These are phyloP conservation scores for Solanum chiquidenum DNA, from an alignment of 257 asterid species.

Conservation along the genomic window DNA sequence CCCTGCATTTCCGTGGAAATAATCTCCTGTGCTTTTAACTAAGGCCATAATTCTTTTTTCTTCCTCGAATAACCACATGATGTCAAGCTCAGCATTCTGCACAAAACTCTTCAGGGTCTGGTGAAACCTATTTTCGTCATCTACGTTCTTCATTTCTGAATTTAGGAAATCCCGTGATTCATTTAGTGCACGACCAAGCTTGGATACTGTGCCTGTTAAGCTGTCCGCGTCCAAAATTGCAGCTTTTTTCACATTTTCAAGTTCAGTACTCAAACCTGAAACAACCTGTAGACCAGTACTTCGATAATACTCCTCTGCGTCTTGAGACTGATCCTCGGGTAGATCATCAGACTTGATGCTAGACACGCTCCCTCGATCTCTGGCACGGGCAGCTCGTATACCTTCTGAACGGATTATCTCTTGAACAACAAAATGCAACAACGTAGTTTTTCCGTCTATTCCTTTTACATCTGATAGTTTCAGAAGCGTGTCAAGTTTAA, in stretches of 20 bases:
- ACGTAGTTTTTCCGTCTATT: conserved; percentile 79
- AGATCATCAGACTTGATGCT: conserved; percentile 39
- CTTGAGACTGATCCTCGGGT: conserved; percentile 25
- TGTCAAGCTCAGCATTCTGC: conserved; percentile 57
- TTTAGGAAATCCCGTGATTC: conserved; percentile 43
- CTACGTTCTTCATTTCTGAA: conserved; percentile 46
- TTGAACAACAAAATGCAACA: conserved; percentile 79
- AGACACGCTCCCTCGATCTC: conserved; percentile 30
- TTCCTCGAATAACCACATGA: conserved; percentile 54
- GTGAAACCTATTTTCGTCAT: conserved; percentile 45
- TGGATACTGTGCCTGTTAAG: conserved; percentile 49
- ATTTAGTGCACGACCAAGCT: conserved; percentile 36
- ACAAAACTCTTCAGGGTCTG: conserved; percentile 46
- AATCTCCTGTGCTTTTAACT: conserved; percentile 72
- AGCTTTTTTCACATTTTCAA: conserved; percentile 66
- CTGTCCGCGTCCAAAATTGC: conserved; percentile 53
- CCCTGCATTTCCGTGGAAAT: conserved; percentile 79
- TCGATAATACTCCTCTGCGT: conserved; percentile 44
- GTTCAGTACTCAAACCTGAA: conserved; percentile 58
- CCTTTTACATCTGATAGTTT: conserved; percentile 85
- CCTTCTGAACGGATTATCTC: conserved; percentile 92
- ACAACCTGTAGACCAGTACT: conserved; percentile 68
- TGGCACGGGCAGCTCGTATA: conserved; percentile 53
- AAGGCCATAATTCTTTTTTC: conserved; percentile 74
- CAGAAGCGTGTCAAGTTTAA: conserved; percentile 79